Percentiles rank a stretch among this genome's conserved stretches.
Evolutionary conservation across 306 rosid species (phyloP).

Genomic region (Amphicarpaea edgeworthii): DNA sequence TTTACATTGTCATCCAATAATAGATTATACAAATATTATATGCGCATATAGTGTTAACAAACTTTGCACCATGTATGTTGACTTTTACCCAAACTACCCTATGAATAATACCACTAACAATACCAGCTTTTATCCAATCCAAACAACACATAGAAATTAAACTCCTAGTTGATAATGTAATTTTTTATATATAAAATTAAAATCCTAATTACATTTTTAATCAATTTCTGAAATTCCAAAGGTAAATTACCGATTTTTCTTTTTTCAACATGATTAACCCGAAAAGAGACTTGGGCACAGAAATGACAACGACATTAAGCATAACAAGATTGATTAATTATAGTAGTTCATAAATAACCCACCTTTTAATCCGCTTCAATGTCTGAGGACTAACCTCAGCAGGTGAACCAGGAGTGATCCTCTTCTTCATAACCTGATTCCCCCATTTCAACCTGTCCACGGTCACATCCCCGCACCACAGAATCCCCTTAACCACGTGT

Average conservation of each 20-base stretch:
- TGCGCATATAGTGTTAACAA: too few relatives aligned
- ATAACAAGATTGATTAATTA: slow-evolving; percentile 17
- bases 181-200: too few relatives aligned
- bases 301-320: slow-evolving; percentile 1
- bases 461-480: slow-evolving; percentile 98
- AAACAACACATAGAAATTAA: too few relatives aligned
- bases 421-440: slow-evolving; percentile 79
- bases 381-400: slow-evolving; percentile 77
- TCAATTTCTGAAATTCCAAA: background rate
- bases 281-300: background rate
- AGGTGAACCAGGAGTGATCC: slow-evolving; percentile 54
- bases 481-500: slow-evolving; percentile 76
- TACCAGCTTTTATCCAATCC: too few relatives aligned
- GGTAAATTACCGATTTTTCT: background rate
- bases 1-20: too few relatives aligned
- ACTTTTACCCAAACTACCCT: background rate
- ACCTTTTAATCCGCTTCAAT: slow-evolving; percentile 87
- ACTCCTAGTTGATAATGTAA: too few relatives aligned
- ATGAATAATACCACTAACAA: too few relatives aligned
- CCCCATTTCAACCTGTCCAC: slow-evolving; percentile 88
- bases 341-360: background rate
- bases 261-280: background rate
- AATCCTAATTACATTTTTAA: background rate
- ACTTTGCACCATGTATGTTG: background rate
- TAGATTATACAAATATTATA: too few relatives aligned